Evolutionary conservation across 2,329 filamentous ascomycete genomes (phyloP).

Genomic region (Xenoacremonium recifei): DNA sequence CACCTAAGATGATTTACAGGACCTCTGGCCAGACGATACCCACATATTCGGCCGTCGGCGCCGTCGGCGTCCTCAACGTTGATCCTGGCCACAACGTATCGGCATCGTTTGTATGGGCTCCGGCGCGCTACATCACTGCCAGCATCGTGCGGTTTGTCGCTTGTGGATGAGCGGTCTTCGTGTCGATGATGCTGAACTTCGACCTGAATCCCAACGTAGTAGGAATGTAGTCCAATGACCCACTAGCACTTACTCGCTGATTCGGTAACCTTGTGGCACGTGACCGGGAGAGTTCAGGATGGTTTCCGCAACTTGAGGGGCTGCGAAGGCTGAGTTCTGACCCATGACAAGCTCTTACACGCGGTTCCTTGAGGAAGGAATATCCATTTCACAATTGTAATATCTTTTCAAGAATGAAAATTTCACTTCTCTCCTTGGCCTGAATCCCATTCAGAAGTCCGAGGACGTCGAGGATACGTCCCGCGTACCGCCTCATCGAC

Average conservation of each 20-base stretch:
- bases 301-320: conserved; percentile 26
- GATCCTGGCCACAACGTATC: too few relatives aligned
- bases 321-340: conserved; percentile 27
- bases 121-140: neutral
- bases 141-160: neutral
- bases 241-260: conserved; percentile 18
- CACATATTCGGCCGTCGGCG: too few relatives aligned
- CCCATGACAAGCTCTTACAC: conserved; percentile 22
- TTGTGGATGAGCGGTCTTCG: too few relatives aligned
- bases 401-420: conserved; percentile 13
- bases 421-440: conserved; percentile 13
- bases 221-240: conserved; percentile 13
- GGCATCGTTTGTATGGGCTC: too few relatives aligned
- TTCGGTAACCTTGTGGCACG: conserved; percentile 22
- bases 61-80: too few relatives aligned
- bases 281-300: conserved; percentile 19
- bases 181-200: conserved; percentile 4
- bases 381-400: conserved; percentile 17
- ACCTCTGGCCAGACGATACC: conserved; percentile 17
- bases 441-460: too few relatives aligned
- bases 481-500: neutral
- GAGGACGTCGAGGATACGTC: too few relatives aligned
- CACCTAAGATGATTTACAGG: conserved; percentile 14
- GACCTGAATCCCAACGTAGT: conserved; percentile 4
- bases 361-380: conserved; percentile 8